These are phyloP conservation scores for Lagenidium giganteum DNA, from an alignment of 352 stramenopile genomes.

Conservation along the genomic window DNA sequence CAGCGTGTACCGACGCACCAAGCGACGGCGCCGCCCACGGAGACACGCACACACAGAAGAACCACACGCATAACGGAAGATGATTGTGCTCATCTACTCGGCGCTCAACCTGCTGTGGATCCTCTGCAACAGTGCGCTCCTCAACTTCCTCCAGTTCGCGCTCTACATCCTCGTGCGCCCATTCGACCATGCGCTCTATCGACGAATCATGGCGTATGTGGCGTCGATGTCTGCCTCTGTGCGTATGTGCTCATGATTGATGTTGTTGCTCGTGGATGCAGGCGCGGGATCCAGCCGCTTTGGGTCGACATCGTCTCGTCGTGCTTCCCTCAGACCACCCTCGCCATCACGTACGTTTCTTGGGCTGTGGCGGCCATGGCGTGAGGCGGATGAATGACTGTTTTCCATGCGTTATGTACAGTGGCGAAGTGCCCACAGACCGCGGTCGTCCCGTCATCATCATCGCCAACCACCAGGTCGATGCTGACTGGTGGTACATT, in stretches of 20 bases:
- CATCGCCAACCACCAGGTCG: conserved; percentile 89
- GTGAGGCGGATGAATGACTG: neutral
- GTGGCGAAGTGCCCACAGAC: conserved; percentile 74
- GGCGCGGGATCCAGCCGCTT: conserved; percentile 51
- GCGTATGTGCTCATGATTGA: neutral
- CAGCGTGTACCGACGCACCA: too few relatives aligned
- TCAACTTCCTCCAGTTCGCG: conserved; percentile 77
- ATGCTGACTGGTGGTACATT: conserved; percentile 93
- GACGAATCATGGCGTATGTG: conserved; percentile 69
- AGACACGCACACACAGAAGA: too few relatives aligned
- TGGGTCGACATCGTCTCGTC: conserved; percentile 87
- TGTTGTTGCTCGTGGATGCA: conserved; percentile 14
- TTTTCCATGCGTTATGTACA: conserved; percentile 12
- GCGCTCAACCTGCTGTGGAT: conserved; percentile 81
- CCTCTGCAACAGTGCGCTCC: conserved; percentile 73
- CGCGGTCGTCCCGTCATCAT: conserved; percentile 76
- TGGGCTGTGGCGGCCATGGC: neutral
- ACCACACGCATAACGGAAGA: too few relatives aligned
- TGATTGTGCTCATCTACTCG: conserved; percentile 67
- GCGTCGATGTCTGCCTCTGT: neutral
- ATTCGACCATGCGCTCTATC: conserved; percentile 80
- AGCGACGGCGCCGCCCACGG: too few relatives aligned
- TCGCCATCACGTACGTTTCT: conserved; percentile 74
- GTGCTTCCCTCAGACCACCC: conserved; percentile 78
- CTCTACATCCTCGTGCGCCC: conserved; percentile 82